Evolutionary conservation across 805 yeast species (phyloP).

Genomic region (Monosporozyma siamensis): DNA sequence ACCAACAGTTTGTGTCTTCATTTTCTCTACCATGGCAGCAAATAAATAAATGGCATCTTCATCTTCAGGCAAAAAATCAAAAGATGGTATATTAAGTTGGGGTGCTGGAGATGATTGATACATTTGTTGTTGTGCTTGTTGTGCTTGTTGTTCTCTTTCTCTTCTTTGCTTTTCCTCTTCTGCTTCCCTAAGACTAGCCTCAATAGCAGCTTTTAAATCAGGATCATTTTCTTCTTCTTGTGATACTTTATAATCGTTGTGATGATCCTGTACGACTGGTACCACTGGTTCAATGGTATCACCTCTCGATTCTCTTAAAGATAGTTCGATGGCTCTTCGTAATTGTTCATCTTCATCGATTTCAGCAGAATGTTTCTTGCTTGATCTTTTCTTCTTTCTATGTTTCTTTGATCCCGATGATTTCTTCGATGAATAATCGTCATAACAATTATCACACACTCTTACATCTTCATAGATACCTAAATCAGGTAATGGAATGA

Average conservation of each 20-base stretch:
- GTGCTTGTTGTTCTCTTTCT: conserved; percentile 7
- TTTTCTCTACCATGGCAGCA: conserved; percentile 52
- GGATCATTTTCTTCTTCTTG: conserved; percentile 77
- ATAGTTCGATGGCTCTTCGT: conserved; percentile 66
- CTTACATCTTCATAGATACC: conserved; percentile 87
- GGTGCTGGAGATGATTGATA: conserved; percentile 6
- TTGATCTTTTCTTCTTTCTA: conserved; percentile 18
- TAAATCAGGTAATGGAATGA: conserved; percentile 61
- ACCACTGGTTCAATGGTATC: conserved; percentile 21
- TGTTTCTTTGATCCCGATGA: conserved; percentile 10
- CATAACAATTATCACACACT: conserved; percentile 85
- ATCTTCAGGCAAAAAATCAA: conserved; percentile 47
- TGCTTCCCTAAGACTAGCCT: conserved; percentile 75
- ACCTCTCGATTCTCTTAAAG: conserved; percentile 45
- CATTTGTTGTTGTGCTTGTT: conserved; percentile 5
- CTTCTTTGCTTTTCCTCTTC: conserved; percentile 33
- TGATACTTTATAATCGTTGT: too few relatives aligned
- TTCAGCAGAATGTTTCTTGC: conserved; percentile 23
- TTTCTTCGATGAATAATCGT: conserved; percentile 41
- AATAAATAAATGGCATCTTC: conserved; percentile 63
- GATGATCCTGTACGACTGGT: conserved; percentile 19
- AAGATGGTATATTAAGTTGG: conserved; percentile 4
- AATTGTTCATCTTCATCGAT: conserved; percentile 73
- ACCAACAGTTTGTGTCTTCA: conserved; percentile 38
- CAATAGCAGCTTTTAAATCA: conserved; percentile 89